Percentiles rank a stretch among this genome's conserved stretches.
Evolutionary conservation across 192 early-diverging fungal genomes (phyloP).

Genomic region (Backusella westeae): DNA sequence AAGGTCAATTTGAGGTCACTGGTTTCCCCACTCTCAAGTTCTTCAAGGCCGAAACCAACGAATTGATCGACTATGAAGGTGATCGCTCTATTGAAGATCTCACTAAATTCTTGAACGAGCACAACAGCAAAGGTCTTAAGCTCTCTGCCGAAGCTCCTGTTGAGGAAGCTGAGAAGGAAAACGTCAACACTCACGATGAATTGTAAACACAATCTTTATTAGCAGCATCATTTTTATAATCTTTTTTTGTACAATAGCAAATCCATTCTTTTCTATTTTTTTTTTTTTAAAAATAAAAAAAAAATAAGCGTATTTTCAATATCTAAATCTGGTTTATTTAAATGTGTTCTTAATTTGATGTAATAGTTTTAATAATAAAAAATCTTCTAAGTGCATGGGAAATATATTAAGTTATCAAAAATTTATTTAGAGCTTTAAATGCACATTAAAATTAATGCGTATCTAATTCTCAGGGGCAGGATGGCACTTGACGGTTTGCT

Average conservation of each 20-base stretch:
- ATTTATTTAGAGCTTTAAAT: neutral
- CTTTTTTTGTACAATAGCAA: conserved; percentile 1
- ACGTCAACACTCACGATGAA: conserved; percentile 13
- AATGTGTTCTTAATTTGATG: neutral
- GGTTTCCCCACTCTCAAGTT: conserved; percentile 97
- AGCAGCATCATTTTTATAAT: neutral
- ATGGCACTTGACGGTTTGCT: neutral
- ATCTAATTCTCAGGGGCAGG: neutral
- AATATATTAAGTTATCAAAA: neutral
- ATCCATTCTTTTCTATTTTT: conserved; percentile 3
- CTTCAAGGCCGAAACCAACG: conserved; percentile 81
- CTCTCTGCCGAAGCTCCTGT: conserved; percentile 13
- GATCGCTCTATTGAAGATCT: conserved; percentile 79
- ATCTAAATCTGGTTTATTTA: conserved; percentile 1
- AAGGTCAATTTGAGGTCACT: conserved; percentile 64
- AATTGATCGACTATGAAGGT: conserved; percentile 80
- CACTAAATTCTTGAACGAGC: conserved; percentile 74
- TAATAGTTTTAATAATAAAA: neutral
- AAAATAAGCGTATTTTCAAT: neutral
- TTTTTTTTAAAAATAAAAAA: neutral
- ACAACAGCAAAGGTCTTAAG: conserved; percentile 52
- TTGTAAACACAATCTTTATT: conserved; percentile 10
- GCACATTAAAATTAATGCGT: neutral
- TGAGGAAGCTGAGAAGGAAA: conserved; percentile 3
- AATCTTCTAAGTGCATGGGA: neutral